Evolutionary conservation across 73 alveolate genomes (phyloP).

Genomic region (Stentor roeselii): DNA sequence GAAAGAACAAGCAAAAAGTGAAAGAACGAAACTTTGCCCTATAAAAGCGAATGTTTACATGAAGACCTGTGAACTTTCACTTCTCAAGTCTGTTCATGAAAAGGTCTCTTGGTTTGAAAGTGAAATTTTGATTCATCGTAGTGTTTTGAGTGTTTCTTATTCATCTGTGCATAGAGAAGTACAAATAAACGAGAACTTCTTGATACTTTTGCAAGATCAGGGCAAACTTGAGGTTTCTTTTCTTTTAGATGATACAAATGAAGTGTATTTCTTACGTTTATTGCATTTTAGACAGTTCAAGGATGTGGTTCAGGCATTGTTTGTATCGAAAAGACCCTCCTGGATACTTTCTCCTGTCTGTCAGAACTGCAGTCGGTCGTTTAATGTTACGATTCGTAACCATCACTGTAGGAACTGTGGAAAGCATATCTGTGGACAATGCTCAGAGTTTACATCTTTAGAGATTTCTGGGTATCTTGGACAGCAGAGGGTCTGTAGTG

Average conservation of each 20-base stretch:
- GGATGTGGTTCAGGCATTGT: background rate
- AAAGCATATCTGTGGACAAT: background rate
- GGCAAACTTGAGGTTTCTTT: background rate
- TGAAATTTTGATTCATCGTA: too few species aligned
- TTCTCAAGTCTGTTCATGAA: too few species aligned
- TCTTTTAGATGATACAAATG: too few species aligned
- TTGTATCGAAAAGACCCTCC: background rate
- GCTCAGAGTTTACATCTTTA: background rate
- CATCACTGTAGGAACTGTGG: background rate
- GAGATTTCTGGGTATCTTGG: background rate
- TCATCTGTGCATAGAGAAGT: background rate
- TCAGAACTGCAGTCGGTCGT: background rate
- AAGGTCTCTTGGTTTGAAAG: too few species aligned
- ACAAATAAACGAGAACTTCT: background rate
- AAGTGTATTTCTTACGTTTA: background rate
- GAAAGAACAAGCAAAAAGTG: background rate
- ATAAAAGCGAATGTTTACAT: background rate
- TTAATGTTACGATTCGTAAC: background rate
- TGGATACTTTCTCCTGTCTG: slow-evolving; percentile 9
- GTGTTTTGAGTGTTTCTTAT: too few species aligned
- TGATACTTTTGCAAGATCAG: background rate
- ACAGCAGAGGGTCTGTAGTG: background rate
- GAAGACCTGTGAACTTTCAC: too few species aligned
- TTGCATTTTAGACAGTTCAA: background rate
- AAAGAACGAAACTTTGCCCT: background rate